Evolutionary conservation across 2,329 filamentous ascomycete genomes (phyloP).

Genomic region (Fusarium continuum): DNA sequence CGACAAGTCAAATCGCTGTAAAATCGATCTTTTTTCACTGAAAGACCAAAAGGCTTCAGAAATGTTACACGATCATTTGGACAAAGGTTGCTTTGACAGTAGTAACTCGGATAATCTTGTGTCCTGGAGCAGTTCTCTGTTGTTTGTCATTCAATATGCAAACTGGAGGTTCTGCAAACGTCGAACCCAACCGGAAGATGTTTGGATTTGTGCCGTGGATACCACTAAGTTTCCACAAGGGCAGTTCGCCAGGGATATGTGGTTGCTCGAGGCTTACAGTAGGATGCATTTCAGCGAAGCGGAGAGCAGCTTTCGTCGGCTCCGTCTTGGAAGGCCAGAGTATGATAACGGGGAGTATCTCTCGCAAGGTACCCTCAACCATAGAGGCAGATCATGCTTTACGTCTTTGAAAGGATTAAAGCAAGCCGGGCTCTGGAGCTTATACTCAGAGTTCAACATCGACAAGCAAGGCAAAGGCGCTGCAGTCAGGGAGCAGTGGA

Average conservation of each 20-base stretch:
- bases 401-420: rapidly evolving
- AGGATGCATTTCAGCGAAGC: background rate
- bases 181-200: no score
- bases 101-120: background rate
- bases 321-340: background rate
- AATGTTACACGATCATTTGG: background rate
- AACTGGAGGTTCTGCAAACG: background rate
- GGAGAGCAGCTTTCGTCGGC: background rate
- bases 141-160: background rate
- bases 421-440: rapidly evolving
- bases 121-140: background rate
- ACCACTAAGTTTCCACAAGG: background rate
- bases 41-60: rapidly evolving
- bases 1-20: rapidly evolving
- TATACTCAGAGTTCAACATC: background rate
- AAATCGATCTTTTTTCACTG: rapidly evolving
- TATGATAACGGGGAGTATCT: background rate
- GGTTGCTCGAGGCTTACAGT: background rate
- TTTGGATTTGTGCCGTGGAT: background rate
- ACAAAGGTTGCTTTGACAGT: rapidly evolving
- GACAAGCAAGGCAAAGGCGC: rapidly evolving
- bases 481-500: background rate
- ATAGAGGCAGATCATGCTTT: background rate
- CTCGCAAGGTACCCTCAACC: background rate
- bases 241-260: background rate